phyloP scores from a whole-genome alignment of 1,284 basidiomycete genomes.

The Fomitiporia mediterranea region DNA sequence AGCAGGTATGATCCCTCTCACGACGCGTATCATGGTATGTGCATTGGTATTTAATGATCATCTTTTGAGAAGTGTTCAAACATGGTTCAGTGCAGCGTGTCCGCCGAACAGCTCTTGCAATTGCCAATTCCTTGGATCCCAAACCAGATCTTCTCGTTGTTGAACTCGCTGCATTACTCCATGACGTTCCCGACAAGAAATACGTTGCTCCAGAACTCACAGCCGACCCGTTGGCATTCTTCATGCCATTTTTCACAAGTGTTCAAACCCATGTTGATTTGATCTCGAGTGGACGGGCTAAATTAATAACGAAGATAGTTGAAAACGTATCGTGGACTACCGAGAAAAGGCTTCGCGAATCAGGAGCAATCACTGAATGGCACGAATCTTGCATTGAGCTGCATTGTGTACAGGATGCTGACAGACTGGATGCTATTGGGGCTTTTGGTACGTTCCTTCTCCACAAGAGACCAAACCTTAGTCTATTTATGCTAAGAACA shows the following conservation, averaged over 20 bases:
- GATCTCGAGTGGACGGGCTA: slow-evolving; percentile 55
- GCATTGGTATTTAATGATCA: not conserved
- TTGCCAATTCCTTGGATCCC: slow-evolving; percentile 48
- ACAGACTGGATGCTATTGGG: slow-evolving; percentile 88
- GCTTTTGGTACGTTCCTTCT: slow-evolving; percentile 85
- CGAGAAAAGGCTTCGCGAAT: slow-evolving; percentile 64
- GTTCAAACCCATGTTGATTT: slow-evolving; percentile 46
- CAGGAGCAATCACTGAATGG: slow-evolving; percentile 62
- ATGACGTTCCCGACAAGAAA: slow-evolving; percentile 87
- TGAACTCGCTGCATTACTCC: slow-evolving; percentile 59
- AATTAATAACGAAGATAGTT: slow-evolving; percentile 55
- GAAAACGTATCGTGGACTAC: slow-evolving; percentile 86
- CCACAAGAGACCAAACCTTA: slow-evolving; percentile 58
- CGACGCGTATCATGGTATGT: slow-evolving; percentile 80
- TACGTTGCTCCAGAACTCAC: slow-evolving; percentile 60
- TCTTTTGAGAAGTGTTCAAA: slow-evolving; percentile 3
- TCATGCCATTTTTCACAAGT: slow-evolving; percentile 60
- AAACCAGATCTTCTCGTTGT: slow-evolving; percentile 49
- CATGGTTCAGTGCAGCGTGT: slow-evolving; percentile 69
- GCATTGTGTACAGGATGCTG: slow-evolving; percentile 90
- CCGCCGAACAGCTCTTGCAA: slow-evolving; percentile 64
- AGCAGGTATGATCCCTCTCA: slow-evolving; percentile 85
- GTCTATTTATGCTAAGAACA: slow-evolving; percentile 59
- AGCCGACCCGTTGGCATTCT: slow-evolving; percentile 58
- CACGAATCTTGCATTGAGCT: slow-evolving; percentile 75